Evolutionary conservation across 345 rosid species (phyloP).

Genomic region (Salix arbutifolia): DNA sequence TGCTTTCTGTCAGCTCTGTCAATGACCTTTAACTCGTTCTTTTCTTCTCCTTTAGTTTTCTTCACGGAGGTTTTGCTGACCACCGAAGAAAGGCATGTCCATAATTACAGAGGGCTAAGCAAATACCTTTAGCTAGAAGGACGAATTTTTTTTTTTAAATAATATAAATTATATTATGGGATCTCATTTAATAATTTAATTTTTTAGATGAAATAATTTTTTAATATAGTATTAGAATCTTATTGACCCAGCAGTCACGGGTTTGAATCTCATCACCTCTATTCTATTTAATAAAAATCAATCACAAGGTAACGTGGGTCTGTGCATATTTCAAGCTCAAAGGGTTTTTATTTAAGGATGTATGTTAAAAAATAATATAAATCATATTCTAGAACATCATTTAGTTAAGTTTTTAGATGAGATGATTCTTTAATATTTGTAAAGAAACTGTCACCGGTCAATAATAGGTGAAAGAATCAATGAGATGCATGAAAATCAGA

Average conservation of each 20-base stretch:
- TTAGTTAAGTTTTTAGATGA: accelerated
- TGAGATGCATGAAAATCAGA: not conserved
- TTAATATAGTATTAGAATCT: accelerated
- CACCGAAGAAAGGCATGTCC: slow-evolving; percentile 25
- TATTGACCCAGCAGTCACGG: accelerated
- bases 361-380: too few relatives aligned
- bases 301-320: accelerated
- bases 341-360: accelerated
- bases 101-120: not conserved
- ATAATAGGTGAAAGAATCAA: not conserved
- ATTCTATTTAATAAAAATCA: too few relatives aligned
- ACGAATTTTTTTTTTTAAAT: too few relatives aligned
- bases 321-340: too few relatives aligned
- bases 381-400: too few relatives aligned
- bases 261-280: accelerated
- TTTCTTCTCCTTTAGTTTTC: slow-evolving; percentile 3
- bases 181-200: accelerated
- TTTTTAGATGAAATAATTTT: accelerated
- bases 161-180: accelerated
- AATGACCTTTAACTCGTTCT: not conserved
- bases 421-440: too few relatives aligned
- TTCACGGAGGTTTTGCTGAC: slow-evolving; percentile 14
- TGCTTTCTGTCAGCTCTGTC: not conserved
- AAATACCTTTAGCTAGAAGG: not conserved
- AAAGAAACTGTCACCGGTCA: too few relatives aligned